Evolutionary conservation across 805 yeast species (phyloP).

Genomic region (Cyberlindnera xylosilytica): DNA sequence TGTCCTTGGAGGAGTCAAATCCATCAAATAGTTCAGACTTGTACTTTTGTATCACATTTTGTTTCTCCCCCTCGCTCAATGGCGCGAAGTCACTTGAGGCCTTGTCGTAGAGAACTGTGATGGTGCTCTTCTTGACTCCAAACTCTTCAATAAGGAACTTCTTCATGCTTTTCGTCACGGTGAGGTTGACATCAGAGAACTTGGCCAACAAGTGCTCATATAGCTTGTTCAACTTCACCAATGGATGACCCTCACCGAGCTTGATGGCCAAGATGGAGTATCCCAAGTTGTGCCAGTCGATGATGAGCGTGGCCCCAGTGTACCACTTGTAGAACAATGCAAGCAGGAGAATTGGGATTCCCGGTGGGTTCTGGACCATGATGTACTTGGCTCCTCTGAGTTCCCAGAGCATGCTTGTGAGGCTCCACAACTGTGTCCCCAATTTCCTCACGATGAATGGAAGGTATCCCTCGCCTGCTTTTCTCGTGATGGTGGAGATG

Average conservation of each 20-base stretch:
- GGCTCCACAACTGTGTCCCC: constrained; percentile 45
- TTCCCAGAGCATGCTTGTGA: constrained; percentile 47
- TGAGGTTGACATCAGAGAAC: constrained; percentile 67
- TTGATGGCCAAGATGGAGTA: constrained; percentile 75
- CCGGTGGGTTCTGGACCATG: constrained; percentile 89
- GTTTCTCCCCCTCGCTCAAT: constrained; percentile 17
- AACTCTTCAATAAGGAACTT: constrained; percentile 54
- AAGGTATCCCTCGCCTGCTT: constrained; percentile 44
- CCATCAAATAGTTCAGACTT: constrained; percentile 34
- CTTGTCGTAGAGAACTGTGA: constrained; percentile 77
- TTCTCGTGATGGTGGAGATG: constrained; percentile 40
- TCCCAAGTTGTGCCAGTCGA: constrained; percentile 97
- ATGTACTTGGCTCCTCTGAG: constrained; percentile 64
- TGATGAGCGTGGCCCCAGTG: constrained; percentile 58
- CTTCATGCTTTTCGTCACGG: constrained; percentile 79
- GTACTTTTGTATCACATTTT: constrained; percentile 33
- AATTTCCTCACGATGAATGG: constrained; percentile 61
- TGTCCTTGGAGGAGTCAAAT: constrained; percentile 40
- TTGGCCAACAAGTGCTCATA: constrained; percentile 66
- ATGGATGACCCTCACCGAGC: constrained; percentile 48
- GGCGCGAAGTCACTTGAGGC: constrained; percentile 73
- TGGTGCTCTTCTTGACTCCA: constrained; percentile 43
- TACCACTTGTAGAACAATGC: constrained; percentile 51
- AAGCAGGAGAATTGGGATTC: constrained; percentile 74
- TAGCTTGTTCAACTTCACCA: constrained; percentile 54